Evolutionary conservation across 768 basidiomycete genomes (phyloP).

Genomic region (Vararia minispora): DNA sequence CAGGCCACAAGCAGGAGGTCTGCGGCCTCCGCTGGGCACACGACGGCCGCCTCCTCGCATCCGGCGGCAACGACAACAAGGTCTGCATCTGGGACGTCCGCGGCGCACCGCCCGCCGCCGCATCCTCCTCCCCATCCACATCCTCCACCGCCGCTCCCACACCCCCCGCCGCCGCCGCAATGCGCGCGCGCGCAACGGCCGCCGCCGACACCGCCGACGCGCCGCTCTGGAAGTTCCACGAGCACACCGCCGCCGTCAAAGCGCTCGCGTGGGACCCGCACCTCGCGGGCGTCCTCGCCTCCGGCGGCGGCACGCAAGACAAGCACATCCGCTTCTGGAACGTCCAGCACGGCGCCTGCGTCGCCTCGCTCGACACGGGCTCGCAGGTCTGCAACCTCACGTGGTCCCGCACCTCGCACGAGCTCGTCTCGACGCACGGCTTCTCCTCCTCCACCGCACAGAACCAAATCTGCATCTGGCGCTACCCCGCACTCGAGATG

Average conservation of each 20-base stretch:
- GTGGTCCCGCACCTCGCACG: constrained; percentile 92
- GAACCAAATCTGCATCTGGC: constrained; percentile 95
- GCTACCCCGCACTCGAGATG: constrained; percentile 87
- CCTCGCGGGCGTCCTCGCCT: constrained; percentile 79
- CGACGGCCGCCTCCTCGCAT: constrained; percentile 59
- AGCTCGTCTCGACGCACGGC: constrained; percentile 95
- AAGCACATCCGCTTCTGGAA: constrained; percentile 99
- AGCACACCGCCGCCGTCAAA: constrained; percentile 95
- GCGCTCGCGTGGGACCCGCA: constrained; percentile 99
- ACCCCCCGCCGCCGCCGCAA: no score
- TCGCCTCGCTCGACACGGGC: constrained; percentile 87
- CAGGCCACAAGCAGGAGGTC: constrained; percentile 85
- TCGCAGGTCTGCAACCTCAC: constrained; percentile 97
- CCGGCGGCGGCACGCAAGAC: constrained; percentile 97
- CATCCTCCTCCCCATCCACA: no score
- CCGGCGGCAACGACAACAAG: constrained; percentile 98
- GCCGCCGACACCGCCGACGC: constrained; percentile 22
- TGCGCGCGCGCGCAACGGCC: constrained; percentile 12
- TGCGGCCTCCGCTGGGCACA: constrained; percentile 92
- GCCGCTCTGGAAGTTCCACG: constrained; percentile 91
- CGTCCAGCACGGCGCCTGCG: constrained; percentile 71
- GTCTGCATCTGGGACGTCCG: constrained; percentile 94
- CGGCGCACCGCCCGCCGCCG: no score
- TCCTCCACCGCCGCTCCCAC: no score
- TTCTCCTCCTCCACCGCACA: constrained; percentile 90